Evolutionary conservation across 148 eudicot species (phyloP).

Genomic region (Arbutus unedo): DNA sequence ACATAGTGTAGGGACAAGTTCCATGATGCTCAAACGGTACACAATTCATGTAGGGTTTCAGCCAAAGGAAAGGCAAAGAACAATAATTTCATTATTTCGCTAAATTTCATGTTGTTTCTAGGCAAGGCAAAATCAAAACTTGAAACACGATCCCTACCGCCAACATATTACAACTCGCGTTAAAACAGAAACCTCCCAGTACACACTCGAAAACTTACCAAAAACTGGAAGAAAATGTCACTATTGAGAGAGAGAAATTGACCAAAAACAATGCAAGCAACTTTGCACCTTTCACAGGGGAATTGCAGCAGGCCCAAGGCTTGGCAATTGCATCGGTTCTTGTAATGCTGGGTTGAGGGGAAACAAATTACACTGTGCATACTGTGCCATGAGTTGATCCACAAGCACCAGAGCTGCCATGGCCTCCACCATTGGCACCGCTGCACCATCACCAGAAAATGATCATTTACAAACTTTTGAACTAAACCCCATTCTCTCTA

Average conservation of each 20-base stretch:
- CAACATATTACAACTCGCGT: neutral
- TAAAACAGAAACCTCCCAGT: neutral
- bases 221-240: neutral
- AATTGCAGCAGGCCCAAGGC: slow-evolving; percentile 21
- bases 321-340: slow-evolving; percentile 41
- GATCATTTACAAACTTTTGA: neutral
- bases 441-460: slow-evolving; percentile 39
- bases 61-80: neutral
- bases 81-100: neutral
- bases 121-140: neutral
- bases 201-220: neutral
- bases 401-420: slow-evolving; percentile 89
- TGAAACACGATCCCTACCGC: neutral
- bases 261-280: neutral
- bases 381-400: slow-evolving; percentile 83
- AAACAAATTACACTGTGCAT: slow-evolving; percentile 70
- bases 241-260: neutral
- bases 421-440: slow-evolving; percentile 99
- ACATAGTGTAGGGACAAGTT: neutral
- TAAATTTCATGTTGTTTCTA: neutral
- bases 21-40: neutral
- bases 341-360: slow-evolving; percentile 67
- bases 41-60: neutral
- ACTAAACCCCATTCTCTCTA: neutral
- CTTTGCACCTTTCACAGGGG: neutral